These are phyloP conservation scores for Pichia sp. DNA, from an alignment of 1,139 yeast genomes.

Conservation along the genomic window DNA sequence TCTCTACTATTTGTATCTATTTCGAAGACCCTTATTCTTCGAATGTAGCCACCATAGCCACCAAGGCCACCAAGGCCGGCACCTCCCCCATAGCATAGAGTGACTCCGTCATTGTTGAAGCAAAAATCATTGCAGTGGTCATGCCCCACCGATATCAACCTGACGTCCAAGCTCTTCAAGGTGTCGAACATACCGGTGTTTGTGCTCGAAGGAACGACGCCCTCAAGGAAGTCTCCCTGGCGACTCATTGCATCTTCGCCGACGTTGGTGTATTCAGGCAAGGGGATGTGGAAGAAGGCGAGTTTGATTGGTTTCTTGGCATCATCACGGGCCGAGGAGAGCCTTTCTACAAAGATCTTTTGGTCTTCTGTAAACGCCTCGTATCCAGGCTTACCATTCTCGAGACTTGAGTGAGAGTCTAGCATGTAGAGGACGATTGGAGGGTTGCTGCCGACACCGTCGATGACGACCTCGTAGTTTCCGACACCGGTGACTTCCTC, in stretches of 20 bases:
- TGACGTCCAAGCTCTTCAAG: slow-evolving; percentile 60
- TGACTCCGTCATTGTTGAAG: slow-evolving; percentile 47
- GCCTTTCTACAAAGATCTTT: slow-evolving; percentile 47
- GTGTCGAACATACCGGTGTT: slow-evolving; percentile 61
- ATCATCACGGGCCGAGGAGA: slow-evolving; percentile 22
- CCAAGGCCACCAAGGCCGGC: slow-evolving; percentile 94
- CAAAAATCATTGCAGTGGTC: slow-evolving; percentile 95
- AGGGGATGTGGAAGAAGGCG: slow-evolving; percentile 93
- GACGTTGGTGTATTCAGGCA: slow-evolving; percentile 58
- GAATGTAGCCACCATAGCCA: slow-evolving; percentile 78
- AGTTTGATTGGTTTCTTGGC: slow-evolving; percentile 48
- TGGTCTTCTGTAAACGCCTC: slow-evolving; percentile 82
- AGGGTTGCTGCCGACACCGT: slow-evolving; percentile 31
- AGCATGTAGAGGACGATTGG: slow-evolving; percentile 66
- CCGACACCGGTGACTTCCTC: slow-evolving; percentile 70
- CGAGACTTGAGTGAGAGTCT: slow-evolving; percentile 76
- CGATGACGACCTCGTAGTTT: slow-evolving; percentile 57
- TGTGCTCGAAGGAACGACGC: slow-evolving; percentile 69
- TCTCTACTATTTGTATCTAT: slow-evolving; percentile 45
- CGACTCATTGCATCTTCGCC: slow-evolving; percentile 26
- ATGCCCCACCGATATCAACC: slow-evolving; percentile 79
- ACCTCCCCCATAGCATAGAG: slow-evolving; percentile 95
- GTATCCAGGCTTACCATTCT: slow-evolving; percentile 61
- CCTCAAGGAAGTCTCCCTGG: slow-evolving; percentile 54
- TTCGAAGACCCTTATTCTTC: slow-evolving; percentile 71